A percentile compares a stretch with the other conserved stretches of the same genome.
Conservation (phyloP, 1,284 basidiomycete species). For the Inonotus obliquus region DNA sequence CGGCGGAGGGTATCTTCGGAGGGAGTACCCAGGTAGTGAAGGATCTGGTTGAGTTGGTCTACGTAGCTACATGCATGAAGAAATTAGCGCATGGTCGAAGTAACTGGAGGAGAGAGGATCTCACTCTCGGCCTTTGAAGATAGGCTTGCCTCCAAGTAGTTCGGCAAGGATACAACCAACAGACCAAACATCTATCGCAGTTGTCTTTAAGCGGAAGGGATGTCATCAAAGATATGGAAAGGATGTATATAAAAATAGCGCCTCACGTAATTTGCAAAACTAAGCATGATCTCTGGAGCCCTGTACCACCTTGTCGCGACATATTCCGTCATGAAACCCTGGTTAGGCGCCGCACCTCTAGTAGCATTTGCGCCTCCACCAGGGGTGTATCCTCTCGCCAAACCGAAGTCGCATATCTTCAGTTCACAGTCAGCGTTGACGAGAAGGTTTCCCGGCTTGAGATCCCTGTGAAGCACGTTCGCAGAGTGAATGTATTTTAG, state of each 20-base stretch:
- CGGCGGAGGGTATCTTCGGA: conserved; percentile 94
- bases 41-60: conserved; percentile 97
- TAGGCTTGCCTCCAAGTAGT: conserved; percentile 92
- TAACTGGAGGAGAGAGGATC: neutral
- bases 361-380: conserved; percentile 64
- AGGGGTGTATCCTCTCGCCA: conserved; percentile 91
- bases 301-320: conserved; percentile 98
- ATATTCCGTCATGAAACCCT: conserved; percentile 99
- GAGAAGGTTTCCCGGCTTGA: conserved; percentile 94
- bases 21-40: conserved; percentile 96
- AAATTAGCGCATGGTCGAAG: conserved; percentile 9
- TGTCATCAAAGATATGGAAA: conserved; percentile 1
- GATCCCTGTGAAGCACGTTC: conserved; percentile 95
- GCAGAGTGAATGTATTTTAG: conserved; percentile 99
- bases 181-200: conserved; percentile 95
- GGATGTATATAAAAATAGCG: conserved; percentile 1
- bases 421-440: conserved; percentile 98
- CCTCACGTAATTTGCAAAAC: conserved; percentile 90
- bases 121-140: conserved; percentile 97
- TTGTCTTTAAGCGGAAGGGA: conserved; percentile 47
- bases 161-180: conserved; percentile 98
- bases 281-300: conserved; percentile 96
- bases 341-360: conserved; percentile 56
- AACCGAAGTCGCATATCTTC: conserved; percentile 98
- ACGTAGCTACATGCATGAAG: conserved; percentile 73